Conservation (phyloP, 2,329 filamentous ascomycete species). For the Fusarium globosum region DNA sequence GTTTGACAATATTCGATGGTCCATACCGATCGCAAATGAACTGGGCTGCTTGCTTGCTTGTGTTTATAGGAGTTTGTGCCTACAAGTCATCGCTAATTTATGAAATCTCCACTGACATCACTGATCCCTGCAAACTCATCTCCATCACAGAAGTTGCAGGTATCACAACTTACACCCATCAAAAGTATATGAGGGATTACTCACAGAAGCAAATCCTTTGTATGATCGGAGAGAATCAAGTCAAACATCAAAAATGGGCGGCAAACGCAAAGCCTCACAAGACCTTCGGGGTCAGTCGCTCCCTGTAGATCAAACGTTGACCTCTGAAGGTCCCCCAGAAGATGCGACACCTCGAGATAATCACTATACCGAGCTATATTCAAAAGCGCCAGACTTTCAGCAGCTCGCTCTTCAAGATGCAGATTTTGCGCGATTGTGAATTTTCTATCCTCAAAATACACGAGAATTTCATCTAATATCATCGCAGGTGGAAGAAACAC, state of each 20-base stretch:
- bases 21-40: not conserved
- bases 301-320: not conserved
- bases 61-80: not conserved
- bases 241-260: constrained; percentile 20
- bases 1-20: not conserved
- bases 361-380: constrained; percentile 56
- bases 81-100: constrained; percentile 8
- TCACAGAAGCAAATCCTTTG: not conserved
- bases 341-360: constrained; percentile 36
- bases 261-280: constrained; percentile 38
- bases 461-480: not conserved
- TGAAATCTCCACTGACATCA: constrained; percentile 2
- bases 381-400: constrained; percentile 56
- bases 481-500: constrained; percentile 36
- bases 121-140: not conserved
- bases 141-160: not conserved
- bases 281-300: constrained; percentile 3
- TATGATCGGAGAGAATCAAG: not conserved
- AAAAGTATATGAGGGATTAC: not conserved
- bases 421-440: constrained; percentile 56
- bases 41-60: not conserved
- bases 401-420: constrained; percentile 55
- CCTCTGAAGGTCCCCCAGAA: constrained; percentile 2
- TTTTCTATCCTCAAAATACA: not conserved
- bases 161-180: constrained; percentile 1